These are phyloP conservation scores for Metschnikowia matae DNA, from an alignment of 805 yeast genomes.

Conservation along the genomic window DNA sequence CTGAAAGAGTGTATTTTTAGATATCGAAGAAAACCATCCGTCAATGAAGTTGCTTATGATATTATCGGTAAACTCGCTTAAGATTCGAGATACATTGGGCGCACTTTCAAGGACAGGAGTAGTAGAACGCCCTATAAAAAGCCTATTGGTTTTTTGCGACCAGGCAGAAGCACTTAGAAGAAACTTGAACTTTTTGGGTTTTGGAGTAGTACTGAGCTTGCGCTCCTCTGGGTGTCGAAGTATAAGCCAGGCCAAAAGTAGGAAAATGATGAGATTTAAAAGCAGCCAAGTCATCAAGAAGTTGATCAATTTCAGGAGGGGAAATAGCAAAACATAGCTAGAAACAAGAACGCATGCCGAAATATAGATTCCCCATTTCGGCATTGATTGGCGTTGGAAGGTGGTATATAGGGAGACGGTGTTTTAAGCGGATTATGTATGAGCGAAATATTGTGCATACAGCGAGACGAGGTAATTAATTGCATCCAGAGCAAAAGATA, in stretches of 20 bases:
- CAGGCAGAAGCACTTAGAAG: background rate
- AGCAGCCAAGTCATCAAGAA: background rate
- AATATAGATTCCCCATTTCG: constrained; percentile 3
- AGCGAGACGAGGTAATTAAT: background rate
- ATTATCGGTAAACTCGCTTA: constrained; percentile 47
- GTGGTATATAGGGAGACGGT: background rate
- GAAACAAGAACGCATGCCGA: background rate
- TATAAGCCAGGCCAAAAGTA: background rate
- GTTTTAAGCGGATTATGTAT: background rate
- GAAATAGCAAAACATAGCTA: background rate
- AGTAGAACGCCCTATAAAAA: background rate
- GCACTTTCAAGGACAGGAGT: background rate
- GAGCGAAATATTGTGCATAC: constrained; percentile 3
- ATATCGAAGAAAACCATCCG: constrained; percentile 52
- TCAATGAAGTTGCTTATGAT: constrained; percentile 51
- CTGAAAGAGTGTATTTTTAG: constrained; percentile 28
- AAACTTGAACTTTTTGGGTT: background rate
- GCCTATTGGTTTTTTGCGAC: background rate
- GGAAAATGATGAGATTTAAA: background rate
- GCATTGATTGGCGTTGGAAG: background rate
- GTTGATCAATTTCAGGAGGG: background rate
- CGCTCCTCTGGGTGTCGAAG: constrained; percentile 1
- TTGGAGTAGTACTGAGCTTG: background rate
- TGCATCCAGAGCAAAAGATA: background rate
- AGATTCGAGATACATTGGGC: constrained; percentile 44